Percentiles rank a stretch among this genome's conserved stretches.
Conservation (phyloP, 106 monocot genomes). For the Narthecium ossifragum region DNA sequence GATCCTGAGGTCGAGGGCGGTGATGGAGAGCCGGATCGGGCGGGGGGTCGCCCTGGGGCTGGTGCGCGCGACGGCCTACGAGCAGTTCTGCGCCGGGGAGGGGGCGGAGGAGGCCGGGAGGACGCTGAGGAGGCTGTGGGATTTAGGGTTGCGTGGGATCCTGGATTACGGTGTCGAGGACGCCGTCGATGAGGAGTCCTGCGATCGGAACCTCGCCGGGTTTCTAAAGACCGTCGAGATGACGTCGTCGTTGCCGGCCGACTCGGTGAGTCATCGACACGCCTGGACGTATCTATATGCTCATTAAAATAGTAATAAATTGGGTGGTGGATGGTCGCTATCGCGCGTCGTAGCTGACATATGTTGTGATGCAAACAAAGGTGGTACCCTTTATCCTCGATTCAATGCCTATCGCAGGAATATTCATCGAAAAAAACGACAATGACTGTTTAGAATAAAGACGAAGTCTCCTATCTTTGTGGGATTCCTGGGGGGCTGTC, state of each 20-base stretch:
- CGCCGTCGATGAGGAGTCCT: slow-evolving; percentile 44
- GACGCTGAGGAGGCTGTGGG: slow-evolving; percentile 55
- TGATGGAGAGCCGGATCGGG: slow-evolving; percentile 20
- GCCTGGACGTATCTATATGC: too few relatives aligned
- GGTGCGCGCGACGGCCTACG: slow-evolving; percentile 49
- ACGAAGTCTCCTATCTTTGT: too few relatives aligned
- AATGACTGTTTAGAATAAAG: too few relatives aligned
- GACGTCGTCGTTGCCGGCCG: slow-evolving; percentile 41
- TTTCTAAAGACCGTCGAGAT: slow-evolving; percentile 60
- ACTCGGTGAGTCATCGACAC: slow-evolving; percentile 61
- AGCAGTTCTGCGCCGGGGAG: slow-evolving; percentile 83
- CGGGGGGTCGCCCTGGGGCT: slow-evolving; percentile 26
- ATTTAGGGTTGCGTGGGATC: slow-evolving; percentile 51
- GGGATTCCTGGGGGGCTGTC: too few relatives aligned
- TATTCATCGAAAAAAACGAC: too few relatives aligned
- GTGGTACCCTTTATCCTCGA: too few relatives aligned
- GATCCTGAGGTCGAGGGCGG: slow-evolving; percentile 34
- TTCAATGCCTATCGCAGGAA: too few relatives aligned
- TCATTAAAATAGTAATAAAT: too few relatives aligned
- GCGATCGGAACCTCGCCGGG: slow-evolving; percentile 57
- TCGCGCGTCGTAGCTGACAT: too few relatives aligned
- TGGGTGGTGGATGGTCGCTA: too few relatives aligned
- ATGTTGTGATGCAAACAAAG: too few relatives aligned
- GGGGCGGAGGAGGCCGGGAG: slow-evolving; percentile 36
- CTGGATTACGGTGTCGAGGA: slow-evolving; percentile 90